Conservation (phyloP, 2,329 filamentous ascomycete species). For the Gyromitra esculenta region DNA sequence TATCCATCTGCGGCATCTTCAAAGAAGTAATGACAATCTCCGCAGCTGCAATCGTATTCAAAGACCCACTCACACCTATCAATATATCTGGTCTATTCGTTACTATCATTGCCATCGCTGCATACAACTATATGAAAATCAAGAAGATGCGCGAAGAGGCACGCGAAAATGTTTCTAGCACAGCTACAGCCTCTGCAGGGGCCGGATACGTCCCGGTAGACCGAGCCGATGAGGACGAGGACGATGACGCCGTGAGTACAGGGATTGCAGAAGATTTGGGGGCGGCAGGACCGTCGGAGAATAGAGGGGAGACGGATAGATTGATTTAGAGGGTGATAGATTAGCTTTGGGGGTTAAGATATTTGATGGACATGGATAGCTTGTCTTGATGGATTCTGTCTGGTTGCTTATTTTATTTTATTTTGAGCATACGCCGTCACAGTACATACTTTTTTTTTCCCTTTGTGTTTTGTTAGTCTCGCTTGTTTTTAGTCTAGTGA, state of each 20-base stretch:
- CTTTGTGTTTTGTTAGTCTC: conserved; percentile 1
- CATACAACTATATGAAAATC: conserved; percentile 96
- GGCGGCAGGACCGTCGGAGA: conserved; percentile 12
- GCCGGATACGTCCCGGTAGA: conserved; percentile 36
- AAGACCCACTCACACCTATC: conserved; percentile 85
- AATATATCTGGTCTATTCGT: conserved; percentile 88
- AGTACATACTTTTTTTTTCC: conserved; percentile 31
- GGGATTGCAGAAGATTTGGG: conserved; percentile 29
- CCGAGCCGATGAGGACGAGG: conserved; percentile 31
- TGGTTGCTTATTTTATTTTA: conserved; percentile 5
- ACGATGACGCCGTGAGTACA: conserved; percentile 45
- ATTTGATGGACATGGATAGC: not conserved
- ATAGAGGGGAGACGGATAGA: conserved; percentile 20
- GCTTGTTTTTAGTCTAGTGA: conserved; percentile 10
- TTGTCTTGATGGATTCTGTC: not conserved
- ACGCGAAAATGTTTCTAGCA: conserved; percentile 22
- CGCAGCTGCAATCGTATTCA: conserved; percentile 85
- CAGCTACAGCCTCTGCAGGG: conserved; percentile 17
- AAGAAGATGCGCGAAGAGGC: conserved; percentile 85
- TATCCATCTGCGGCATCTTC: conserved; percentile 97
- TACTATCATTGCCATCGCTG: conserved; percentile 84
- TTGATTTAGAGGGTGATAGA: conserved; percentile 22
- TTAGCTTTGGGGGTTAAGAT: not conserved
- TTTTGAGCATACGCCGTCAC: not conserved
- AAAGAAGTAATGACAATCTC: conserved; percentile 98